These are phyloP conservation scores for Heritiera littoralis DNA, from an alignment of 345 rosid species.

Conservation along the genomic window DNA sequence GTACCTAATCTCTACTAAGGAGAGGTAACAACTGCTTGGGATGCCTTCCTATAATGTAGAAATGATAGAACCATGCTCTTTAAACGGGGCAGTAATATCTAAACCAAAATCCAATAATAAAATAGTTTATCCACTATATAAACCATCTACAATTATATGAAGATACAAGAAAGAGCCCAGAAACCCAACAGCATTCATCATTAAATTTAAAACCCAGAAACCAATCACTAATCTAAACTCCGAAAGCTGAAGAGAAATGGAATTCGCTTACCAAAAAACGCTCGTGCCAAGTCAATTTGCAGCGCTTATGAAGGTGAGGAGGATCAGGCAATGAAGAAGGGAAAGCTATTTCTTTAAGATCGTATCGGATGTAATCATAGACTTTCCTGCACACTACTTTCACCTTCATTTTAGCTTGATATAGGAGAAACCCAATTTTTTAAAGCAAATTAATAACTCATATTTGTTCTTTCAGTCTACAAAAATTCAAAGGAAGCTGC, in stretches of 20 bases:
- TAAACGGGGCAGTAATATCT: neutral
- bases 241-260: neutral
- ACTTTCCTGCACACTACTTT: slow-evolving; percentile 56
- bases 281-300: slow-evolving; percentile 81
- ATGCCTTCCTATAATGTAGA: neutral
- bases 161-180: neutral
- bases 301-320: slow-evolving; percentile 72
- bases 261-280: slow-evolving; percentile 50
- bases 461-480: neutral
- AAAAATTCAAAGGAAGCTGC: neutral
- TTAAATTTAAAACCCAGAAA: neutral
- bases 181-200: neutral
- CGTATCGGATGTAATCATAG: slow-evolving; percentile 71
- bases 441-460: neutral
- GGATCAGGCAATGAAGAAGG: slow-evolving; percentile 92
- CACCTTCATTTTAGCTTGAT: slow-evolving; percentile 46
- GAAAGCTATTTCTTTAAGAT: slow-evolving; percentile 86
- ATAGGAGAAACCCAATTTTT: neutral
- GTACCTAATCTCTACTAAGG: too few relatives aligned
- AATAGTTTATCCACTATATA: neutral
- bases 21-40: too few relatives aligned
- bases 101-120: neutral
- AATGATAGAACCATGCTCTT: neutral
- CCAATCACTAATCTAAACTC: neutral
- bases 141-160: neutral